Conservation (phyloP, 2,329 filamentous ascomycete species). For the Colletotrichum plurivorum region DNA sequence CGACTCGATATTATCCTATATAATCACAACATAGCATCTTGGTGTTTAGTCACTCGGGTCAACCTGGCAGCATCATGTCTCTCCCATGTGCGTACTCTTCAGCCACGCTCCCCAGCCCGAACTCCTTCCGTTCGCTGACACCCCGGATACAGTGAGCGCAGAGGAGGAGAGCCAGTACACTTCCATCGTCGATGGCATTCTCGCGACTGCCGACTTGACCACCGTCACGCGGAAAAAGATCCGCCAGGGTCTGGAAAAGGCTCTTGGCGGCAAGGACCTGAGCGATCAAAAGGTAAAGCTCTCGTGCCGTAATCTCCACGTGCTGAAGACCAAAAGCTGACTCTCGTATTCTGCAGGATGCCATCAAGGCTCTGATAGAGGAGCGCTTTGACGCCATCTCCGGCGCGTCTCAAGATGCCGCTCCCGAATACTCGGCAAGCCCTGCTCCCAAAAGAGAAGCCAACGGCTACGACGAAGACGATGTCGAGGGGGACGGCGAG, state of each 20-base stretch:
- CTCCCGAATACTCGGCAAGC: constrained; percentile 46
- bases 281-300: constrained; percentile 69
- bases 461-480: constrained; percentile 53
- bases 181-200: constrained; percentile 72
- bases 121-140: background rate
- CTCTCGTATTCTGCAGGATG: constrained; percentile 61
- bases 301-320: background rate
- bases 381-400: constrained; percentile 80
- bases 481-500: constrained; percentile 55
- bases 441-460: constrained; percentile 51
- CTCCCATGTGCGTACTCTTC: constrained; percentile 28
- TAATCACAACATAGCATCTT: background rate
- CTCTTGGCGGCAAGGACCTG: constrained; percentile 70
- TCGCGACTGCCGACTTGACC: constrained; percentile 70
- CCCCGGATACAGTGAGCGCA: constrained; percentile 57
- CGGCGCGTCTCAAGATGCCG: constrained; percentile 29
- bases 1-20: background rate
- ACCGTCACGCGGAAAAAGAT: constrained; percentile 77
- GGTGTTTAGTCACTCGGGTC: constrained; percentile 11
- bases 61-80: constrained; percentile 35
- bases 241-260: constrained; percentile 68
- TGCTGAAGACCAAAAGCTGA: background rate
- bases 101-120: too few species aligned
- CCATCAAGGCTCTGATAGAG: constrained; percentile 81
- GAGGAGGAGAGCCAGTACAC: constrained; percentile 69